These are phyloP conservation scores for Coemansia sp. DNA, from an alignment of 192 early-diverging fungal genomes.

Conservation along the genomic window DNA sequence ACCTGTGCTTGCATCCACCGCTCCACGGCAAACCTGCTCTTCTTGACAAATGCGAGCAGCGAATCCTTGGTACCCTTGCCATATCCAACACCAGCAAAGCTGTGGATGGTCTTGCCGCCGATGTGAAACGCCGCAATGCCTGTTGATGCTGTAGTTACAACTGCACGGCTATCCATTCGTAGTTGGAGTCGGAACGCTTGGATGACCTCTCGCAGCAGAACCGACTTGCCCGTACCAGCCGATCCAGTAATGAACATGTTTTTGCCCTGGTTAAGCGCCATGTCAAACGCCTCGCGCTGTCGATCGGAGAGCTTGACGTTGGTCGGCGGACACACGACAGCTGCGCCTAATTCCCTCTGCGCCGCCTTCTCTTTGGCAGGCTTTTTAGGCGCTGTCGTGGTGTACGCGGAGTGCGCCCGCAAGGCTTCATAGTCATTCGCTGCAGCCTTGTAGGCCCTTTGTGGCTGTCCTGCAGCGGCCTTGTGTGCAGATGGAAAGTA, in stretches of 20 bases:
- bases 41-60: slow-evolving; percentile 34
- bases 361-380: not conserved
- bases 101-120: slow-evolving; percentile 71
- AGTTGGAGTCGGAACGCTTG: slow-evolving; percentile 14
- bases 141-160: slow-evolving; percentile 70
- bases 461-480: not conserved
- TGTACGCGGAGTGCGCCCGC: not conserved
- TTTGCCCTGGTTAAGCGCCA: slow-evolving; percentile 55
- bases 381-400: not conserved
- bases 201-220: slow-evolving; percentile 48
- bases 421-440: not conserved
- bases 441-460: not conserved
- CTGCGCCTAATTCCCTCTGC: not conserved
- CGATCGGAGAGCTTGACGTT: slow-evolving; percentile 45
- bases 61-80: slow-evolving; percentile 37
- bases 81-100: slow-evolving; percentile 66
- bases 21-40: slow-evolving; percentile 34
- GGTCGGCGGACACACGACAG: not conserved
- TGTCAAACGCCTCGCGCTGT: slow-evolving; percentile 60
- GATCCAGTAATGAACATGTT: slow-evolving; percentile 78
- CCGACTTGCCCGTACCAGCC: slow-evolving; percentile 63
- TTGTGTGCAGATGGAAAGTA: not conserved
- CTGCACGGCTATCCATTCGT: not conserved
- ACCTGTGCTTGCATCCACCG: slow-evolving; percentile 65
- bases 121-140: slow-evolving; percentile 82